Base-by-base conservation (phyloP, 306 rosid genomes). In the Oxytropis ochrocephala region DNA sequence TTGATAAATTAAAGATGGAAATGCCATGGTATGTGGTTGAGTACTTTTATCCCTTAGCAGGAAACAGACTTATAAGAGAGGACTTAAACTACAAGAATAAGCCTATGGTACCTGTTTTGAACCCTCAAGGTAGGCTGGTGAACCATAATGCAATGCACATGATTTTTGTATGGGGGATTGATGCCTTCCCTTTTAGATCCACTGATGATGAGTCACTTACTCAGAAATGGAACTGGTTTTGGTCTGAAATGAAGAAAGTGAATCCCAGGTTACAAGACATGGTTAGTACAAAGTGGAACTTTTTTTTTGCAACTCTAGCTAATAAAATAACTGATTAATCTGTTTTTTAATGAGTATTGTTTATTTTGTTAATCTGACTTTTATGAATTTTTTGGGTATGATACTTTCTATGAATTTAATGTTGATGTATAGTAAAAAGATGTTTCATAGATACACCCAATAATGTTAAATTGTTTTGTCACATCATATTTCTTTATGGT, bases 201-300 rank as follows among this genome's bases (percentile, higher is more conserved):
- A 11, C 38, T 5, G 83, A 78, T 66, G 86, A 74, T 39, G 77
- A 51, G 17, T 3, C 30, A 0, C 86, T 82, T 8, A 55, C 80
- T 14, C 80, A 75, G 70, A 82, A 70, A 4, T 75, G 78, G 79
- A 82, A 78, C 13, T 82, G 86, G 86, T 82, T 82, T 44, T 82
- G 86, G 86, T 17, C 69, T 1, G 80, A 82, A 66, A 70, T 82
- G 47, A 78, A 30, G 64, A 78, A 71, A 41, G 69, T 30, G 12
- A 4, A 82, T 52, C 86, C 75, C 4, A 21, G 1, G 4, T 38
- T 82, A 3, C 78, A 70, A 11, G 67, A 51, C 30, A 39, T 74
- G 47, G 86, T 82, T 65, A 65, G 86, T 74, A 18, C 56, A 49
- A 4, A 19, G n/a, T 44, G 3, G 2, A 11, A 11, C 1, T 43